Conservation (phyloP, 257 asterid species). For the Cynanchum wilfordii region DNA sequence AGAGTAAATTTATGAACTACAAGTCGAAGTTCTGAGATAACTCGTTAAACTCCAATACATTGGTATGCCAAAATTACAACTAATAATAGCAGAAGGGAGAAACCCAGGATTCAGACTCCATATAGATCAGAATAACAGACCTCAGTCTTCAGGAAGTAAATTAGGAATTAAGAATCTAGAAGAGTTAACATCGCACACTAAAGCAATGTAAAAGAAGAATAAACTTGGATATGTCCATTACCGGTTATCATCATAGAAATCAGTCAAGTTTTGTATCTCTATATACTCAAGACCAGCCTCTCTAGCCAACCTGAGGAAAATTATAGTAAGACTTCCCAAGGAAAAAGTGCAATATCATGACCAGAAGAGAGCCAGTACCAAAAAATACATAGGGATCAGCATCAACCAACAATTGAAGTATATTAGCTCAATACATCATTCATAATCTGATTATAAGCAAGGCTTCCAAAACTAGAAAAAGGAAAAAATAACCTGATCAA, state of each 20-base stretch:
- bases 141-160: not conserved
- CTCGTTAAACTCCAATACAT: not conserved
- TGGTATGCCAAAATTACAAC: not conserved
- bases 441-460: not conserved
- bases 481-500: conserved; percentile 62
- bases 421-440: not conserved
- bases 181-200: not conserved
- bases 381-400: not conserved
- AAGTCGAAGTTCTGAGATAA: not conserved
- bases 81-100: not conserved
- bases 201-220: not conserved
- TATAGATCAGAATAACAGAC: not conserved
- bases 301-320: conserved; percentile 82
- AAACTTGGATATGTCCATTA: conserved; percentile 14
- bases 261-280: conserved; percentile 91
- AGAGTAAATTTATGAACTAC: not conserved
- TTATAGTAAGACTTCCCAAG: not conserved
- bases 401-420: not conserved
- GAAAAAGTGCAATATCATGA: not conserved
- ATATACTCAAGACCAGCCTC: conserved; percentile 88
- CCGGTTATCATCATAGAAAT: conserved; percentile 92
- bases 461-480: conserved; percentile 1
- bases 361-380: not conserved
- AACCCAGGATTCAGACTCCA: not conserved
- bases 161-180: not conserved